Evolutionary conservation across 768 basidiomycete species (phyloP), one percentile per base, ranked within the genome.

Genomic region (Psilocybe azurescens): DNA sequence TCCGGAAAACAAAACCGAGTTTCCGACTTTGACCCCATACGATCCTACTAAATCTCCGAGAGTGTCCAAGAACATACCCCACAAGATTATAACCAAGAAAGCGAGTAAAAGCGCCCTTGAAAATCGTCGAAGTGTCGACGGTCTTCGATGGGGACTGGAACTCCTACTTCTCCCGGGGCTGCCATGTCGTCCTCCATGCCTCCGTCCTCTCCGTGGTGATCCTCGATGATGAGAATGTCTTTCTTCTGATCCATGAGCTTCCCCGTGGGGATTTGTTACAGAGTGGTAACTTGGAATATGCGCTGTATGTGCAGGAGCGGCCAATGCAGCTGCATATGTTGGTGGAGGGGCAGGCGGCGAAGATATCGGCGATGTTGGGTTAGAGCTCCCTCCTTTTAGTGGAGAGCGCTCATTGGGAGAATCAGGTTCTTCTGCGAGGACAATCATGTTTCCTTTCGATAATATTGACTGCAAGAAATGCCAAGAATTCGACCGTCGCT

Each of bases 401-500:
- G 69, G 72, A 29, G 72, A 70, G 1, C 65, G 64, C 56, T 73
- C 72, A 18, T 53, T 62, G 30, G 56, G 62, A 32, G 64, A 51
- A 18, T n/a, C 61, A 50, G 33, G 24, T 20, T 44, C 41, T 44
- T 44, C 41, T 5, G 41, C 14, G 41, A n/a, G 41, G 41, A 44
- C 14, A 44, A 44, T 44, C 41, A 44, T 44, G 5, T 14, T 44
- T 7, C 41, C 33, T 36, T 36, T 36, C 6, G 11, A 11, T 36
- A 36, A 24, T 24, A 24, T 24, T 24, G 33, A 36, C 3, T 36
- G 33, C 33, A 36, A 24, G 33, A 36, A 11, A 36, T 36, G 24
- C 24, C 24, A 24, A 24, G 24, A 24, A 24, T 24, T 24, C 24
- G 24, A 24, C 24, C 24, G 24, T 24, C 24, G 24, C 24, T 24